Percentiles rank a stretch among this genome's conserved stretches.
These are phyloP conservation scores for Kazachstania psychrophila DNA, from an alignment of 805 yeast species.

Conservation along the genomic window DNA sequence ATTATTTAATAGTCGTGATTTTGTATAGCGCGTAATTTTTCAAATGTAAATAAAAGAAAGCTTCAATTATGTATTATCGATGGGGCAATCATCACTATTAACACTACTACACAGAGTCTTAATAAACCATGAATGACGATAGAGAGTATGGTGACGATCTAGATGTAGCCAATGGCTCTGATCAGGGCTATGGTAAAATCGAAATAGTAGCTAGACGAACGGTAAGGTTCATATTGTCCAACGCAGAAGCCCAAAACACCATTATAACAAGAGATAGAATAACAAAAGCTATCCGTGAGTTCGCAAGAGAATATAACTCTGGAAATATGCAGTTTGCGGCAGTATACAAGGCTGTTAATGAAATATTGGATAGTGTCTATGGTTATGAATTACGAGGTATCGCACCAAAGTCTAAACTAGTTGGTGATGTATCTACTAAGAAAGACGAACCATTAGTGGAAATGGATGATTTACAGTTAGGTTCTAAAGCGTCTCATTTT, in stretches of 20 bases:
- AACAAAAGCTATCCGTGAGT: constrained; percentile 14
- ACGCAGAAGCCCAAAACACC: constrained; percentile 18
- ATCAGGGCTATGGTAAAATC: constrained; percentile 5
- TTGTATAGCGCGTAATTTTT: too few relatives aligned
- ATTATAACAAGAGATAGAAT: constrained; percentile 17
- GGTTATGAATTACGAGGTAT: constrained; percentile 21
- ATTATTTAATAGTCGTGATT: too few relatives aligned
- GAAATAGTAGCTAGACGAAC: constrained; percentile 14
- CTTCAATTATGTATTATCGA: too few relatives aligned
- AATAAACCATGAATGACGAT: neutral
- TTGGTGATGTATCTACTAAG: neutral
- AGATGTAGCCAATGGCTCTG: constrained; percentile 1
- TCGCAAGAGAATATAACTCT: constrained; percentile 14
- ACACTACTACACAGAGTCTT: too few relatives aligned
- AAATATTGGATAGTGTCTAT: constrained; percentile 18
- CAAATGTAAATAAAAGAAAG: too few relatives aligned
- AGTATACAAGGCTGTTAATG: constrained; percentile 13
- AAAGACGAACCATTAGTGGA: neutral
- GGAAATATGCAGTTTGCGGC: constrained; percentile 9
- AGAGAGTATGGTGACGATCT: neutral
- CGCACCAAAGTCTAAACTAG: constrained; percentile 7
- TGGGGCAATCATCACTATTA: too few relatives aligned
- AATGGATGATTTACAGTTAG: constrained; percentile 1
- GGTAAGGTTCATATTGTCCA: constrained; percentile 19
- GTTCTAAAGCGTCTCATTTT: constrained; percentile 16